Conservation (phyloP, 2,329 filamentous ascomycete genomes). For the Paecilomyces variotii region DNA sequence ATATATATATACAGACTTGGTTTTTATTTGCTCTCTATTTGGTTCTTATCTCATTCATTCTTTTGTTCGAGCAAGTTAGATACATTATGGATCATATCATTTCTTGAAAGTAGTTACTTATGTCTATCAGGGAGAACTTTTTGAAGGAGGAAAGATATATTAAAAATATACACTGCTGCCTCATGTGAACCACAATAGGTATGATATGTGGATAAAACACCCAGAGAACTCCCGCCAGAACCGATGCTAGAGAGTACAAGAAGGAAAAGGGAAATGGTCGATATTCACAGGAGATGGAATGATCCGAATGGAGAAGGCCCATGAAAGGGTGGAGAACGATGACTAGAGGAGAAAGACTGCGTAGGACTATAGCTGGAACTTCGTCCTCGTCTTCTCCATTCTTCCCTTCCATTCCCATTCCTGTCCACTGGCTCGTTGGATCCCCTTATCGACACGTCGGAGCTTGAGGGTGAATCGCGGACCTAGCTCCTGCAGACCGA, state of each 20-base stretch:
- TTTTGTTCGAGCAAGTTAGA: neutral
- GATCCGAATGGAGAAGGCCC: neutral
- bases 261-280: neutral
- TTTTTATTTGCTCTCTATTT: no score
- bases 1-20: no score
- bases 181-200: neutral
- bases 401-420: conserved; percentile 96
- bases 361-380: conserved; percentile 70
- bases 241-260: neutral
- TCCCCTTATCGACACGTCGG: conserved; percentile 81
- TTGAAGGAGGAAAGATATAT: neutral
- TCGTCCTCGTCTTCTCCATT: conserved; percentile 89
- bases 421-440: conserved; percentile 66
- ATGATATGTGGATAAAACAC: neutral
- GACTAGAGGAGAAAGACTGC: neutral
- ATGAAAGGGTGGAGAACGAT: neutral
- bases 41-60: neutral
- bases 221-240: neutral
- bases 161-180: neutral
- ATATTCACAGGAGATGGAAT: no score
- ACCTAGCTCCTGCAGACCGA: conserved; percentile 84
- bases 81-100: no score
- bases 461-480: conserved; percentile 80
- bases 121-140: neutral
- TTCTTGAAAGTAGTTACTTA: neutral